phyloP scores from a whole-genome alignment of 768 basidiomycete species.

The Tylopilus sp. region DNA sequence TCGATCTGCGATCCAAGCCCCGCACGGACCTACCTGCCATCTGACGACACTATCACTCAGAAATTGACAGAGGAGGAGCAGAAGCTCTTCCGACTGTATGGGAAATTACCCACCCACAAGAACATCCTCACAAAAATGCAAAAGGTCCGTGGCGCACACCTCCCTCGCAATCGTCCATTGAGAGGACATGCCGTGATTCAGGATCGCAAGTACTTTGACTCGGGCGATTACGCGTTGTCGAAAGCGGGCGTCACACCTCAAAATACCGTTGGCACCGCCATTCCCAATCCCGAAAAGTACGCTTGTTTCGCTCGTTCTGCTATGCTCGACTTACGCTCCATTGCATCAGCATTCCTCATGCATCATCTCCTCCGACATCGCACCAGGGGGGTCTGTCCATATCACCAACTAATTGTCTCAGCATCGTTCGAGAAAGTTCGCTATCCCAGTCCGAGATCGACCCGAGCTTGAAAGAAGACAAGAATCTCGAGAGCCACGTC shows the following conservation, averaged over 20 bases:
- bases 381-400: slow-evolving; percentile 58
- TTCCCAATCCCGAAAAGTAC: slow-evolving; percentile 97
- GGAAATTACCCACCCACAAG: slow-evolving; percentile 92
- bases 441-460: slow-evolving; percentile 31
- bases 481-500: slow-evolving; percentile 3
- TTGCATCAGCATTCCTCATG: slow-evolving; percentile 77
- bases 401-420: slow-evolving; percentile 70
- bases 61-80: slow-evolving; percentile 86
- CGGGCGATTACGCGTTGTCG: slow-evolving; percentile 95
- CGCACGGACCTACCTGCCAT: not conserved
- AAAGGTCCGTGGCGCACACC: slow-evolving; percentile 54
- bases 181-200: slow-evolving; percentile 31
- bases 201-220: slow-evolving; percentile 99
- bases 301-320: slow-evolving; percentile 26
- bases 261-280: slow-evolving; percentile 88
- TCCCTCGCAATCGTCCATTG: slow-evolving; percentile 3
- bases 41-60: slow-evolving; percentile 38
- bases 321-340: not conserved
- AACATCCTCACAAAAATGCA: slow-evolving; percentile 92
- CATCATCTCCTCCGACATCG: slow-evolving; percentile 62
- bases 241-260: slow-evolving; percentile 92
- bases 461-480: slow-evolving; percentile 17
- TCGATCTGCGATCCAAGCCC: slow-evolving; percentile 9
- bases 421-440: slow-evolving; percentile 61
- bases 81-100: slow-evolving; percentile 91